Conservation (phyloP, 169 alveolate species). For the Plasmodium cynomolgi region DNA sequence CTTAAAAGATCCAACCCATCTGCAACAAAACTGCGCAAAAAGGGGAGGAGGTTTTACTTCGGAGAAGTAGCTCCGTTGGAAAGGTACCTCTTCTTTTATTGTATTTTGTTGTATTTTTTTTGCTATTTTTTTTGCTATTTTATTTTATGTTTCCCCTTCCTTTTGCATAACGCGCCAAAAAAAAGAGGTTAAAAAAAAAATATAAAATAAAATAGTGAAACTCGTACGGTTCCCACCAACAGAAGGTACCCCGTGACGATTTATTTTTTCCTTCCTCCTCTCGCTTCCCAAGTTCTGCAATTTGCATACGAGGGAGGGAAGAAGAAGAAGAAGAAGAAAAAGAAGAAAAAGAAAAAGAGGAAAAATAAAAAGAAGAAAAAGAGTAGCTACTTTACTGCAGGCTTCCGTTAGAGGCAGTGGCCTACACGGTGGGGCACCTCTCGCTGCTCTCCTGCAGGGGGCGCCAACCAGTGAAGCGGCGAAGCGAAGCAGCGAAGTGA, state of each 20-base stretch:
- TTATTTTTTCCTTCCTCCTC: neutral
- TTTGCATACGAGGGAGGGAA: neutral
- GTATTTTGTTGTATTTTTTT: neutral
- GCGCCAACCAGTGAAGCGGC: neutral
- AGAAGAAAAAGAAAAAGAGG: too few relatives aligned
- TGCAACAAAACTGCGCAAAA: neutral
- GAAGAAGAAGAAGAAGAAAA: neutral
- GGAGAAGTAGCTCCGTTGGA: neutral
- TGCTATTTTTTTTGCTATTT: neutral
- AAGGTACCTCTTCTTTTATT: neutral
- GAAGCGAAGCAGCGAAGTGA: neutral
- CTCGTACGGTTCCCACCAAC: neutral
- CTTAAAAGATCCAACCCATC: neutral
- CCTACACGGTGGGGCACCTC: neutral
- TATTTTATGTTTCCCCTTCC: neutral
- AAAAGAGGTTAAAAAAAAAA: too few relatives aligned
- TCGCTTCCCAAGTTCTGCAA: neutral
- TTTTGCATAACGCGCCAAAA: neutral
- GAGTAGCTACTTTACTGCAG: too few relatives aligned
- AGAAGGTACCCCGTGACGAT: neutral
- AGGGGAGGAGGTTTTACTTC: neutral
- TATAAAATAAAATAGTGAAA: too few relatives aligned
- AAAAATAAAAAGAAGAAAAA: too few relatives aligned
- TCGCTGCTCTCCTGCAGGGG: neutral
- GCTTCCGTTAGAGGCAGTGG: neutral